Conservation (phyloP, 1,284 basidiomycete genomes). For the Veloboletus limbatus region DNA sequence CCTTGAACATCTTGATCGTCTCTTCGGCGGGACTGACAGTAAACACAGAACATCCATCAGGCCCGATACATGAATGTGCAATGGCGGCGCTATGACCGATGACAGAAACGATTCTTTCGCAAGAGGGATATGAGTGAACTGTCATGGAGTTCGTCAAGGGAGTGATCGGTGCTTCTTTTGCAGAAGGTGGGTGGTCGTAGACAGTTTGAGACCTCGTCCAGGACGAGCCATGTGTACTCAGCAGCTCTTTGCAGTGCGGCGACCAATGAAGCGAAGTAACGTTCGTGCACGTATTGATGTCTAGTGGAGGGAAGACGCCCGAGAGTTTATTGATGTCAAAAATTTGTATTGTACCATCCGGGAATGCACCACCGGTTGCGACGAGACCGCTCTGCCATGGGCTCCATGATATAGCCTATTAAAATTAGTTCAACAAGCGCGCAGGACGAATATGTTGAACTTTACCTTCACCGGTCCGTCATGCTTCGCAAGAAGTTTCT, state of each 20-base stretch:
- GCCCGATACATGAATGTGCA: constrained; percentile 35
- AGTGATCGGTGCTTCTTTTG: constrained; percentile 24
- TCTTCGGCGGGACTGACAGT: constrained; percentile 42
- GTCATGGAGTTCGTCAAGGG: constrained; percentile 45
- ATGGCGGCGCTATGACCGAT: constrained; percentile 31
- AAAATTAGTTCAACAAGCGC: constrained; percentile 1
- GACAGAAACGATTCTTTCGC: constrained; percentile 35
- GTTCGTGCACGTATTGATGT: constrained; percentile 53
- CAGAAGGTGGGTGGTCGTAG: constrained; percentile 15
- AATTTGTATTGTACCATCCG: constrained; percentile 77
- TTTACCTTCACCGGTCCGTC: constrained; percentile 54
- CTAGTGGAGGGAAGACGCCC: constrained; percentile 27
- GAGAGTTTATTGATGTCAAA: constrained; percentile 60
- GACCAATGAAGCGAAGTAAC: constrained; percentile 86
- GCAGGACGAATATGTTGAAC: background rate
- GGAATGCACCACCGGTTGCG: constrained; percentile 77
- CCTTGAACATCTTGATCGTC: constrained; percentile 38
- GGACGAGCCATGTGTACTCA: constrained; percentile 78
- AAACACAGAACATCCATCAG: constrained; percentile 40
- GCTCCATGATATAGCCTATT: constrained; percentile 85
- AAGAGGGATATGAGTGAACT: constrained; percentile 56
- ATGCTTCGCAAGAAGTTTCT: constrained; percentile 50
- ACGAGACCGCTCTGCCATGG: constrained; percentile 86
- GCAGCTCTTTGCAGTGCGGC: constrained; percentile 81
- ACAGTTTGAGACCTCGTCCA: constrained; percentile 31